Evolutionary conservation across 176 grass and related monocot genomes (phyloP).

Genomic region (Phoenix dactylifera): DNA sequence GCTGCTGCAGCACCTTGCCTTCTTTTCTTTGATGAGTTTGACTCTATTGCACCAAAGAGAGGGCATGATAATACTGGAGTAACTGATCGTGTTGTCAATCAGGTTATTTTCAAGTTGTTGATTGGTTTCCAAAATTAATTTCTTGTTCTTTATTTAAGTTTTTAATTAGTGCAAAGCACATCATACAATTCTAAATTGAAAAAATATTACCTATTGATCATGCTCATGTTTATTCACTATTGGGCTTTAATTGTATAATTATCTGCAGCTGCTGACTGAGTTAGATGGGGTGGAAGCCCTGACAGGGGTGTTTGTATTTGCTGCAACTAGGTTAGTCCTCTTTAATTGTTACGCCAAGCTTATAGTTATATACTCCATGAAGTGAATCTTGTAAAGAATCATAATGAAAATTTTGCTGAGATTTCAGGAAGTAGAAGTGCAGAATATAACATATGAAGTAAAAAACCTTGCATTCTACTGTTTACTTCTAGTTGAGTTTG

Average conservation of each 20-base stretch:
- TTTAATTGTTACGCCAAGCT: too few species aligned
- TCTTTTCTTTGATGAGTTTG: constrained; percentile 97
- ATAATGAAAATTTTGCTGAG: too few species aligned
- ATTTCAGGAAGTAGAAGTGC: too few species aligned
- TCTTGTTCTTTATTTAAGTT: background rate
- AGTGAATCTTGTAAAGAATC: too few species aligned
- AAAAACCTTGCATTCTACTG: too few species aligned
- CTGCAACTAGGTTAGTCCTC: constrained; percentile 65
- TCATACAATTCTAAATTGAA: background rate
- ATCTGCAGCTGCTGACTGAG: constrained; percentile 83
- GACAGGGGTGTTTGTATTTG: constrained; percentile 95
- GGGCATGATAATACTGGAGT: constrained; percentile 86
- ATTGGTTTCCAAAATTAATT: background rate
- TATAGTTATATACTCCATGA: too few species aligned
- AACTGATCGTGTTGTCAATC: constrained; percentile 98
- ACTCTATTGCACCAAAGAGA: constrained; percentile 79
- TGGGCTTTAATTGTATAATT: constrained; percentile 8
- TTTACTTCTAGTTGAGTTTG: too few species aligned
- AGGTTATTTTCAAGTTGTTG: constrained; percentile 33
- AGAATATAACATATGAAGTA: too few species aligned
- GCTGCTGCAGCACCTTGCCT: constrained; percentile 75
- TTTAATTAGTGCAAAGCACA: constrained; percentile 3
- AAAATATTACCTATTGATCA: background rate
- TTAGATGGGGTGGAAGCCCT: constrained; percentile 92
- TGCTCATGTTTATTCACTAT: background rate